phyloP scores from a whole-genome alignment of 2,329 filamentous ascomycete species.

The Amesomyces nigricolor region DNA sequence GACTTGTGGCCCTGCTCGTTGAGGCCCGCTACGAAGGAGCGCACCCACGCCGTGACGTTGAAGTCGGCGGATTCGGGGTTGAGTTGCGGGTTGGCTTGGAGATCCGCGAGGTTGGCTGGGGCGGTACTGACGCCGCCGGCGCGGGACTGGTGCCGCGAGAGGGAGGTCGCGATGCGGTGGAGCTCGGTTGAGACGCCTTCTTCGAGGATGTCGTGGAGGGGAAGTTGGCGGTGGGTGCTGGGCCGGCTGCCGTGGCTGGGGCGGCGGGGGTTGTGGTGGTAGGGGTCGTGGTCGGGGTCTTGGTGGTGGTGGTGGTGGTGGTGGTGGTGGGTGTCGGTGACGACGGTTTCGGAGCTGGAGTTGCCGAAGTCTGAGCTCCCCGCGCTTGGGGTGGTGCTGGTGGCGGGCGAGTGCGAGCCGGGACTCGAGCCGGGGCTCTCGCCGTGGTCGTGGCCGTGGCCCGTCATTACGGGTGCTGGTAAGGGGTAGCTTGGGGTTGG shows the following conservation, averaged over 20 bases:
- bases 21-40: conserved; percentile 37
- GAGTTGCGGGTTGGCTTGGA: conserved; percentile 29
- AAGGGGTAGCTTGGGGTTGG: background rate
- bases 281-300: background rate
- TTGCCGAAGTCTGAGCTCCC: background rate
- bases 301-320: no score
- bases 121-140: background rate
- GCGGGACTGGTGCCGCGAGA: conserved; percentile 32
- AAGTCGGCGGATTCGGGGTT: conserved; percentile 38
- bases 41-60: conserved; percentile 39
- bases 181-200: conserved; percentile 34
- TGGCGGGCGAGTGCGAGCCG: background rate
- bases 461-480: background rate
- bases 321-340: no score
- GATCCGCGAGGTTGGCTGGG: no score
- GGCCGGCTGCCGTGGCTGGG: no score
- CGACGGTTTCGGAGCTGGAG: conserved; percentile 2
- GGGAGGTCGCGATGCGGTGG: conserved; percentile 36
- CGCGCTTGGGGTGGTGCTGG: background rate
- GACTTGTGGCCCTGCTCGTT: conserved; percentile 50
- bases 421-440: background rate
- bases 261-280: background rate
- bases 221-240: background rate
- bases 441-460: background rate
- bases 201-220: conserved; percentile 24